These are phyloP conservation scores for Pythium chondricola DNA, from an alignment of 352 stramenopile species.

Conservation along the genomic window DNA sequence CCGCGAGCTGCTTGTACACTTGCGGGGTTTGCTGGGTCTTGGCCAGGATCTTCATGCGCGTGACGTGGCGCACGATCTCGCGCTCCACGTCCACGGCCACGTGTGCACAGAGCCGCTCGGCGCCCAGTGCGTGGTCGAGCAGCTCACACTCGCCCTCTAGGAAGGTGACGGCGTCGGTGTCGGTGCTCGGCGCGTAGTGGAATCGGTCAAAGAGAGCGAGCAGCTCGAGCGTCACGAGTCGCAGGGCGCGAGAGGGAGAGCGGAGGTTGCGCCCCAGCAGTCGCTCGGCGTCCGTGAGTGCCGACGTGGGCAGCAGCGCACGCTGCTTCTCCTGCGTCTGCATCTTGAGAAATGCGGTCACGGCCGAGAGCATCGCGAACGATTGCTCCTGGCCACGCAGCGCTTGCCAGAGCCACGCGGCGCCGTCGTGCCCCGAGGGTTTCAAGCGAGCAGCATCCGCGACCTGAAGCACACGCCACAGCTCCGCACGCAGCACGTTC, in stretches of 20 bases:
- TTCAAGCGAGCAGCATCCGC: constrained; percentile 24
- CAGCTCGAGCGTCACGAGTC: constrained; percentile 64
- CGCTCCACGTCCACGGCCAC: constrained; percentile 76
- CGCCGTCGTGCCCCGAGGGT: not conserved
- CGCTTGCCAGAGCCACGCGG: constrained; percentile 24
- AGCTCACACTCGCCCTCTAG: constrained; percentile 63
- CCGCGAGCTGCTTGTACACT: constrained; percentile 71
- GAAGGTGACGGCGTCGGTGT: constrained; percentile 29
- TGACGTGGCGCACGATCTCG: constrained; percentile 75
- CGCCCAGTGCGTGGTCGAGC: constrained; percentile 51
- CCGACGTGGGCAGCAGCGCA: constrained; percentile 31
- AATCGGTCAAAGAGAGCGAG: constrained; percentile 43
- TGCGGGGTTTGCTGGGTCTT: constrained; percentile 64
- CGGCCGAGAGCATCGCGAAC: constrained; percentile 50
- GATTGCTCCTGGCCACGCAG: constrained; percentile 40
- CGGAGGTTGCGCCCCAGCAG: constrained; percentile 56
- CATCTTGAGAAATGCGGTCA: constrained; percentile 61
- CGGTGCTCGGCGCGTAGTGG: constrained; percentile 27
- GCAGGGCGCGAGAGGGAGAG: constrained; percentile 57
- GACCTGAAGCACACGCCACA: constrained; percentile 72
- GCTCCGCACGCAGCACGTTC: constrained; percentile 38
- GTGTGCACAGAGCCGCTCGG: constrained; percentile 45
- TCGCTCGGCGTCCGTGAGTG: constrained; percentile 26
- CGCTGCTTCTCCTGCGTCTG: constrained; percentile 37
- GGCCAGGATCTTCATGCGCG: constrained; percentile 70